Evolutionary conservation across 1,284 basidiomycete genomes (phyloP).

Genomic region (Somion occarium): DNA sequence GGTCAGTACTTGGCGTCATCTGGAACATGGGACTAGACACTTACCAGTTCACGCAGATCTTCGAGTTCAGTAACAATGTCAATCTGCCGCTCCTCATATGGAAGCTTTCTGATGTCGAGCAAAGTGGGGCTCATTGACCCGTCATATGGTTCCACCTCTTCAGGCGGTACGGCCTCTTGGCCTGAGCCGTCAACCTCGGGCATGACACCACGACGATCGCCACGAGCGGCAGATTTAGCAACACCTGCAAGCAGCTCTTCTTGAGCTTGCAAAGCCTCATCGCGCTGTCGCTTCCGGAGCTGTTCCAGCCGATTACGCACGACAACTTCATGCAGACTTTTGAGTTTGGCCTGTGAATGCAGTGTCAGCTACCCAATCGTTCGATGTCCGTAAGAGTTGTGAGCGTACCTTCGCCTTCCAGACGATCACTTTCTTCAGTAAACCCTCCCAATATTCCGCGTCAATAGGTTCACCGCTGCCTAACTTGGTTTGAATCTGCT

Average conservation of each 20-base stretch:
- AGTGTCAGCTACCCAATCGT: too few relatives aligned
- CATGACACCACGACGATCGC: constrained; percentile 27
- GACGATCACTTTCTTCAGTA: constrained; percentile 90
- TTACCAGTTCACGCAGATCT: constrained; percentile 61
- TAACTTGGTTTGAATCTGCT: constrained; percentile 85
- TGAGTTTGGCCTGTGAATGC: constrained; percentile 85
- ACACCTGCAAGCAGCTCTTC: constrained; percentile 86
- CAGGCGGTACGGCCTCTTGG: constrained; percentile 42
- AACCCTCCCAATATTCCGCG: constrained; percentile 95
- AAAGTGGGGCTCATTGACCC: constrained; percentile 78
- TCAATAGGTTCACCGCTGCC: constrained; percentile 92
- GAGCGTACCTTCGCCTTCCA: constrained; percentile 94
- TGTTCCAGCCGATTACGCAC: constrained; percentile 95
- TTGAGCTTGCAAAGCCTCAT: constrained; percentile 90
- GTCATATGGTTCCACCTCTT: constrained; percentile 72
- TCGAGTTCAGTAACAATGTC: constrained; percentile 71
- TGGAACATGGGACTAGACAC: too few relatives aligned
- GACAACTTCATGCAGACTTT: constrained; percentile 91
- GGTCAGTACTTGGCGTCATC: neutral
- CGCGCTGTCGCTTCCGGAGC: constrained; percentile 89
- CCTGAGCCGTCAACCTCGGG: constrained; percentile 33
- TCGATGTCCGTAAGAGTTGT: too few relatives aligned
- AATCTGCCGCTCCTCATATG: constrained; percentile 74
- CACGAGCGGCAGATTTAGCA: constrained; percentile 47
- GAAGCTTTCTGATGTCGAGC: constrained; percentile 66